Conservation (phyloP, 1,284 basidiomycete genomes). For the Erythrobasidium hasegawianum region DNA sequence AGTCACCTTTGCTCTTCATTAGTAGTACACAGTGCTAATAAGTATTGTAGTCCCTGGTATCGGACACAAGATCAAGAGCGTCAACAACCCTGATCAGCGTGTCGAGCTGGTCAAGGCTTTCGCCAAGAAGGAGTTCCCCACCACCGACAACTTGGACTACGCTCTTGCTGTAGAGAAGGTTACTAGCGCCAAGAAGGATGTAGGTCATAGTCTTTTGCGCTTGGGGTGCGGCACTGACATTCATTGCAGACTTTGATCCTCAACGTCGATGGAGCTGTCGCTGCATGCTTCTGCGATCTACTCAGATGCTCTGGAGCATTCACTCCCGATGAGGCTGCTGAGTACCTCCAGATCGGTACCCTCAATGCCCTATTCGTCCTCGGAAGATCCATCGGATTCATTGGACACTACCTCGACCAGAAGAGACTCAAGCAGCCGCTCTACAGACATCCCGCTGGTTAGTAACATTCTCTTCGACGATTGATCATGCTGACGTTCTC, state of each 20-base stretch:
- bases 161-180: constrained; percentile 98
- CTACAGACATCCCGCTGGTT: constrained; percentile 30
- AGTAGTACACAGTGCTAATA: constrained; percentile 4
- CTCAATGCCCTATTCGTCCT: constrained; percentile 96
- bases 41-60: constrained; percentile 76
- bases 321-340: constrained; percentile 90
- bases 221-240: neutral
- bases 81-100: constrained; percentile 90
- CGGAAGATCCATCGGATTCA: constrained; percentile 95
- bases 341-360: constrained; percentile 88
- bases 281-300: constrained; percentile 95
- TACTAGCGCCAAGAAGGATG: constrained; percentile 95
- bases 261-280: constrained; percentile 96
- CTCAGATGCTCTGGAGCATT: constrained; percentile 90
- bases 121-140: constrained; percentile 92
- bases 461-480: neutral
- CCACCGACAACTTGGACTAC: constrained; percentile 76
- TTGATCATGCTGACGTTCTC: neutral
- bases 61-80: constrained; percentile 95
- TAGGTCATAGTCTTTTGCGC: constrained; percentile 52
- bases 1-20: constrained; percentile 46
- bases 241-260: constrained; percentile 61
- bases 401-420: constrained; percentile 77
- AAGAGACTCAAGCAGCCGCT: constrained; percentile 73
- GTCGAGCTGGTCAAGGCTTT: constrained; percentile 98